Base-by-base conservation (phyloP, 2,329 filamentous ascomycete genomes). In the Fusarium sp. region DNA sequence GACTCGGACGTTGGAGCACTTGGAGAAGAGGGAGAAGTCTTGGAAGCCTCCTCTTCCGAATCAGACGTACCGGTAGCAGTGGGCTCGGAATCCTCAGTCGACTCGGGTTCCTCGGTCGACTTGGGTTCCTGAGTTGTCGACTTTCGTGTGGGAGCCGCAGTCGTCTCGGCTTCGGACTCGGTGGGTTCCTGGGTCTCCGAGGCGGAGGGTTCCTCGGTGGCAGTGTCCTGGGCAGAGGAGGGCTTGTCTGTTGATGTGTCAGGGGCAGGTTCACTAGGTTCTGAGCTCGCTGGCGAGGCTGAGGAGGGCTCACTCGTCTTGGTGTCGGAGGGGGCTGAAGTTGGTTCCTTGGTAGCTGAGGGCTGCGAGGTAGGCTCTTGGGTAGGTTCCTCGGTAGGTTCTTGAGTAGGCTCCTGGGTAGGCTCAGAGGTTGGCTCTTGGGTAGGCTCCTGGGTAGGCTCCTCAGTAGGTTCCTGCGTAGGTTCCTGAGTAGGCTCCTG, bases 21-120 rank as follows among this genome's bases (percentile, higher is more conserved):
- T 56, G 68, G 68, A 70, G 69, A 74, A 67, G 75, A 70, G 57
- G 76, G 67, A 61, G 68, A 54, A 36, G 73, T 72, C 63, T 69
- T 65, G 60, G 71, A 68, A 70, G 74, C 33, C 61, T 64, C 67
- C 69, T 73, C 73, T 75, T 75, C 69, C 56, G 67, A 64, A 55
- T 61, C 69, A 65, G 70, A 76, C 74, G 76, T 73, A 74, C 75
- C 72, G 61, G 77, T 75, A 69, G 67, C 67, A 73, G 76, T 67
- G 57, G 72, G 64, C 64, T 74, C 66, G 60, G 71, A 74, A 67
- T 73, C 69, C 34, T 70, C 62, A 20, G 62, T 69, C 27, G 70
- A 58, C 11, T 42, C 53, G 31, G 42, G 42, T 49, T 49, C 42
- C 42, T 27, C 42, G 10, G 42, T 72, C 42, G 69, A 70, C 29